Conservation (phyloP, 2,329 filamentous ascomycete genomes). For the Sclerotinia subarctica region DNA sequence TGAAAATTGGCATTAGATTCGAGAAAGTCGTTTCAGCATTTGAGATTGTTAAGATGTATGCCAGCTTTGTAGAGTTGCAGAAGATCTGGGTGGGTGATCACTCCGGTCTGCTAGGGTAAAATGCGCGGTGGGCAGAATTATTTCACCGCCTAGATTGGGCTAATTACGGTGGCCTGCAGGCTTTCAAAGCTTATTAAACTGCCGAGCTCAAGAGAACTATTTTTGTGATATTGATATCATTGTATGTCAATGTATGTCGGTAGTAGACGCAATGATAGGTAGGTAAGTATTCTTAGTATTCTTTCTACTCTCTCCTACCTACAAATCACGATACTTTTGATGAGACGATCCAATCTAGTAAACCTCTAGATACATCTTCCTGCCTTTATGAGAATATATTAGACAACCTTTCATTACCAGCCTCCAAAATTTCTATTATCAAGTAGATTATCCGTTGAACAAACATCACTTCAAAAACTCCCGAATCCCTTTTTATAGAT, state of each 20-base stretch:
- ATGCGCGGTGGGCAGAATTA: slow-evolving; percentile 18
- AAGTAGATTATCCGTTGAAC: not conserved
- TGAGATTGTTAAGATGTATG: slow-evolving; percentile 14
- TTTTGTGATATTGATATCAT: not conserved
- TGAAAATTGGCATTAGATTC: slow-evolving; percentile 22
- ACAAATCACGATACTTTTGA: not conserved
- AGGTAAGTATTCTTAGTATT: too few species aligned
- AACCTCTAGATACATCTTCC: not conserved
- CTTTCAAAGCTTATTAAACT: slow-evolving; percentile 14
- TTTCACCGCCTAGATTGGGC: slow-evolving; percentile 1
- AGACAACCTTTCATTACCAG: not conserved
- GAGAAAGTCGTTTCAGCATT: slow-evolving; percentile 2
- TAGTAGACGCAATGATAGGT: not conserved
- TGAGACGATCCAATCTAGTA: not conserved
- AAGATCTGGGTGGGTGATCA: slow-evolving; percentile 21
- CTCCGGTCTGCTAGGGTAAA: slow-evolving; percentile 17
- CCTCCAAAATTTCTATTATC: not conserved
- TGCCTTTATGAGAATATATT: not conserved
- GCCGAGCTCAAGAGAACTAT: slow-evolving; percentile 10
- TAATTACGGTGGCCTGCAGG: slow-evolving; percentile 11
- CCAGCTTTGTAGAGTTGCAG: slow-evolving; percentile 14
- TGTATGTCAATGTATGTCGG: not conserved
- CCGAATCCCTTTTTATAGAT: not conserved
- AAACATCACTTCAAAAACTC: slow-evolving; percentile 3
- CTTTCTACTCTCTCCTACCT: not conserved